phyloP scores from a whole-genome alignment of 1,284 basidiomycete genomes.

The Pyrrhoderma lamaoense region DNA sequence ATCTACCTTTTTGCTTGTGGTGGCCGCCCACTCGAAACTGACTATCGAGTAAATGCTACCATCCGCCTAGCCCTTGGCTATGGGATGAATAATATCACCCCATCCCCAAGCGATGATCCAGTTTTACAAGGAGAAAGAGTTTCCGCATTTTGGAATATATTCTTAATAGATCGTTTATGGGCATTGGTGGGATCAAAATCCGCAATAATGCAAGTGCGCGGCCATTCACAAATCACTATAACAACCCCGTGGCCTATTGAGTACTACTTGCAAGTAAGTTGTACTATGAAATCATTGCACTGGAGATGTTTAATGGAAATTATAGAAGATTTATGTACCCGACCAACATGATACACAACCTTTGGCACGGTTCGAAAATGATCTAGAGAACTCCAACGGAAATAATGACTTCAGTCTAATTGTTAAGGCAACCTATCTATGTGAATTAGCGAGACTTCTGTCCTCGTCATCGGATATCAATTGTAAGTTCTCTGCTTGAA shows the following conservation, averaged over 20 bases:
- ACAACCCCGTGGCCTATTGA: constrained; percentile 16
- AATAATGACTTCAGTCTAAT: too few species aligned
- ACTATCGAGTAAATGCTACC: constrained; percentile 14
- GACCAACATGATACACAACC: too few species aligned
- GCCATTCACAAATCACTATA: constrained; percentile 1
- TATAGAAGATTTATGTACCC: too few species aligned
- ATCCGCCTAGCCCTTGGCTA: constrained; percentile 7
- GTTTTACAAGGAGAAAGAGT: constrained; percentile 16
- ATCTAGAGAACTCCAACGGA: too few species aligned
- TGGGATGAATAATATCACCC: constrained; percentile 13
- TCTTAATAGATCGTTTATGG: constrained; percentile 13
- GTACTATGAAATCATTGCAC: too few species aligned
- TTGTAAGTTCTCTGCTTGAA: too few species aligned
- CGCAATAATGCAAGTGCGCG: constrained; percentile 7
- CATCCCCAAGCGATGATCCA: constrained; percentile 1
- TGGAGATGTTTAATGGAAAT: too few species aligned
- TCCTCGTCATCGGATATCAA: too few species aligned
- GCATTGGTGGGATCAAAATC: constrained; percentile 10
- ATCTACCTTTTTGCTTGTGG: constrained; percentile 10
- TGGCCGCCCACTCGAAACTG: constrained; percentile 11
- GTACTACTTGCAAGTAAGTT: constrained; percentile 10
- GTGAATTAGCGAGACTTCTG: too few species aligned
- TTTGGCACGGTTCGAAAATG: too few species aligned
- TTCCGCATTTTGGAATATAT: constrained; percentile 16
- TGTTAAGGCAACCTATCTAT: too few species aligned